Conservation (phyloP, 805 yeast species). For the Lipomyces mesembrius region DNA sequence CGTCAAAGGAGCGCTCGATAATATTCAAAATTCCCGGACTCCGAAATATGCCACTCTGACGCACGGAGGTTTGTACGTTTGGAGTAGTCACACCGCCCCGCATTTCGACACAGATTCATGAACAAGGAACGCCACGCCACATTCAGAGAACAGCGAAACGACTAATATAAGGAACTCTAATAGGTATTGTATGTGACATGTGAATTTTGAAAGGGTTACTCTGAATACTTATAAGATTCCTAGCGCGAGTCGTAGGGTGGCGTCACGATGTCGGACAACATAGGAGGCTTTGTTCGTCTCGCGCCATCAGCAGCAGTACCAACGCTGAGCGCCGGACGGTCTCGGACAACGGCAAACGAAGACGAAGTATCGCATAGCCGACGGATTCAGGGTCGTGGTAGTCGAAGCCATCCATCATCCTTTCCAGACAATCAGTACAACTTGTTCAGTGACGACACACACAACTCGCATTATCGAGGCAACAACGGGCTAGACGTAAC, state of each 20-base stretch:
- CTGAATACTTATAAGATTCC: background rate
- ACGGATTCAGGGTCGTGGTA: background rate
- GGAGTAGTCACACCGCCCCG: background rate
- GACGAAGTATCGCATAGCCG: background rate
- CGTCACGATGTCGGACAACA: background rate
- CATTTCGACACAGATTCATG: background rate
- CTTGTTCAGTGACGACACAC: background rate
- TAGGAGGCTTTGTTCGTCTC: background rate
- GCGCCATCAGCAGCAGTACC: background rate
- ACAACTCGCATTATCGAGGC: background rate
- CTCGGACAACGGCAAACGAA: background rate
- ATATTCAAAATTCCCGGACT: background rate
- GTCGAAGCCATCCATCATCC: background rate
- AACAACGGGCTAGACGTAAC: background rate
- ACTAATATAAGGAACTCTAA: background rate
- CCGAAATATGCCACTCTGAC: background rate
- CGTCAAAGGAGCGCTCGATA: too few species aligned
- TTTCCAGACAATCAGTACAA: slow-evolving; percentile 1
- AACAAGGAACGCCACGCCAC: background rate
- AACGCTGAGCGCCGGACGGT: background rate
- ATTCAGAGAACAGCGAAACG: background rate
- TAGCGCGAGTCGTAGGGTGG: background rate
- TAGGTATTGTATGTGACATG: slow-evolving; percentile 1
- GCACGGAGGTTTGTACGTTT: background rate
- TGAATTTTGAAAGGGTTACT: background rate